Percentiles rank a stretch among this genome's conserved stretches.
phyloP scores from a whole-genome alignment of 179 eudicot genomes.

The Amaranthus tricolor region DNA sequence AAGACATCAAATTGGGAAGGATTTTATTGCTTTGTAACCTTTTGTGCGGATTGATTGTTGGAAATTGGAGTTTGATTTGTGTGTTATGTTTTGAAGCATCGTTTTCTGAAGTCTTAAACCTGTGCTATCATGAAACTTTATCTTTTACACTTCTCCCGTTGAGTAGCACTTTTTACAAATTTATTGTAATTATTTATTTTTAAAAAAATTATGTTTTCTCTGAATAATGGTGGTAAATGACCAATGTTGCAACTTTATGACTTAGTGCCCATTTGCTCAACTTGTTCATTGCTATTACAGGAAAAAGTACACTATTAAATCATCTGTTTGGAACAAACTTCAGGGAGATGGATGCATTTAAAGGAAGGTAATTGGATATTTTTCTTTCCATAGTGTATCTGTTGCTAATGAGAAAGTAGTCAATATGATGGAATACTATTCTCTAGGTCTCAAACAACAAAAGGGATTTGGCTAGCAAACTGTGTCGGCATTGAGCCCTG shows the following conservation, averaged over 20 bases:
- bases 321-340: constrained; percentile 79
- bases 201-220: background rate
- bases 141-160: background rate
- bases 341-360: constrained; percentile 96
- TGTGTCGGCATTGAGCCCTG: constrained; percentile 65
- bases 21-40: background rate
- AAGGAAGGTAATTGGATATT: constrained; percentile 62
- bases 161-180: background rate
- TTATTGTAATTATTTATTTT: no score
- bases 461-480: constrained; percentile 71
- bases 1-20: background rate
- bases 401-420: constrained; percentile 8
- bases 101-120: background rate
- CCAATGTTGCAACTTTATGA: background rate
- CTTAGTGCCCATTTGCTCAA: background rate
- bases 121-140: background rate
- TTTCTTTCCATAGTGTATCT: constrained; percentile 14
- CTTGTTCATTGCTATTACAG: constrained; percentile 33
- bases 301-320: constrained; percentile 92
- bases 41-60: no score
- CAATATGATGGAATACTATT: constrained; percentile 16
- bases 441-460: constrained; percentile 87
- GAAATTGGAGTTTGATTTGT: background rate
- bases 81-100: background rate
- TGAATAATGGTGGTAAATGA: background rate